Conservation (phyloP, 140 eudicot species). For the Stevia rebaudiana region DNA sequence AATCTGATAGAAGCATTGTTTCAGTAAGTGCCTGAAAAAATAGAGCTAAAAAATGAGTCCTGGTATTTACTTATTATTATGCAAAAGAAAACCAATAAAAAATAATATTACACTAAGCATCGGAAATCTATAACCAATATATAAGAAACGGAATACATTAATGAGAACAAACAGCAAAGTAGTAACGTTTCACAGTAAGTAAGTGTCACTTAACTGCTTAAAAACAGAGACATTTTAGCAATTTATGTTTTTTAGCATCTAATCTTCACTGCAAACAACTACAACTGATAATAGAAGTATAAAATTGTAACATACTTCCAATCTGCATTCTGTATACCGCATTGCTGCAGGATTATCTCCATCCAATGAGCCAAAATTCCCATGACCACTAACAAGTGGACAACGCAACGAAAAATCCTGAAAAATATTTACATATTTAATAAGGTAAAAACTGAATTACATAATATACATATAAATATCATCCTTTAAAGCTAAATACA, state of each 20-base stretch:
- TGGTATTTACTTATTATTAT: neutral
- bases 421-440: constrained; percentile 1
- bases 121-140: neutral
- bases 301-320: constrained; percentile 49
- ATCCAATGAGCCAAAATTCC: constrained; percentile 96
- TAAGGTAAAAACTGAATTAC: constrained; percentile 8
- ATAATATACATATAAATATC: neutral
- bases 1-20: constrained; percentile 86
- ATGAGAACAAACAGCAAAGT: neutral
- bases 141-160: neutral
- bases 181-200: neutral
- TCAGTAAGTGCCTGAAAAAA: constrained; percentile 81
- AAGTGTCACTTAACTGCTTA: constrained; percentile 7
- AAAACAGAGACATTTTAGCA: neutral
- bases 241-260: no score
- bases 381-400: constrained; percentile 95
- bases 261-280: neutral
- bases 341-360: constrained; percentile 98
- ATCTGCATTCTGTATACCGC: constrained; percentile 98
- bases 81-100: neutral
- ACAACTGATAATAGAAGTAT: neutral
- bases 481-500: neutral
- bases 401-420: constrained; percentile 92
- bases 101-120: constrained; percentile 8
- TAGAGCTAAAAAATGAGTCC: constrained; percentile 7